phyloP scores from a whole-genome alignment of 75 land plant species.

The Isoetes taiwanensis region DNA sequence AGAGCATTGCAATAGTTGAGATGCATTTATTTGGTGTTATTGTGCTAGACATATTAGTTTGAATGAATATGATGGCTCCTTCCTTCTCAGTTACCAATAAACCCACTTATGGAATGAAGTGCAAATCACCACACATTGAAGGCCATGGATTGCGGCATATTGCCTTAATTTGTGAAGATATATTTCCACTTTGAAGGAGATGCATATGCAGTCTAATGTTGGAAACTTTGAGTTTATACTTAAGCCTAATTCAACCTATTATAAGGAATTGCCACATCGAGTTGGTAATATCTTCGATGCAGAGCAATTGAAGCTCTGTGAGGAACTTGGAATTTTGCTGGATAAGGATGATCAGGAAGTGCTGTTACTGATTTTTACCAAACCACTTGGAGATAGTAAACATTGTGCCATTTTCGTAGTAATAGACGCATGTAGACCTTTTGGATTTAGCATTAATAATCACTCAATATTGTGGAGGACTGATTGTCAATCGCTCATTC shows the following conservation, averaged over 20 bases:
- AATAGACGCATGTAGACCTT: too few species aligned
- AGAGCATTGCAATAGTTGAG: background rate
- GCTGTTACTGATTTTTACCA: background rate
- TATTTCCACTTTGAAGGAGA: constrained; percentile 1
- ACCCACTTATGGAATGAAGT: background rate
- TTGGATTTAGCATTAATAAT: too few species aligned
- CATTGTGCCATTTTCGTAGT: too few species aligned
- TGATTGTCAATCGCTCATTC: too few species aligned
- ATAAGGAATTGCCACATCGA: background rate
- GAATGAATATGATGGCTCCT: too few species aligned
- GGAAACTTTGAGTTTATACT: background rate
- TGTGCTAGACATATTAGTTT: background rate
- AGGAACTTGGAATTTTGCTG: background rate
- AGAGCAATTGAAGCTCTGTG: background rate
- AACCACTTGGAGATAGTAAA: constrained; percentile 2
- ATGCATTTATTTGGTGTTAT: background rate
- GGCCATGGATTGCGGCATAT: background rate
- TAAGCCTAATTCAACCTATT: background rate
- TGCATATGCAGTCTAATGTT: background rate
- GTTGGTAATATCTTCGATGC: background rate
- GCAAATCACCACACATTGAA: constrained; percentile 3
- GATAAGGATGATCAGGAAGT: constrained; percentile 7
- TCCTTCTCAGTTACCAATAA: constrained; percentile 2
- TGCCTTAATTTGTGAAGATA: background rate
- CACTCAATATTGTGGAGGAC: too few species aligned